Base-by-base conservation (phyloP, 768 basidiomycete genomes). In the Serendipita indica region DNA sequence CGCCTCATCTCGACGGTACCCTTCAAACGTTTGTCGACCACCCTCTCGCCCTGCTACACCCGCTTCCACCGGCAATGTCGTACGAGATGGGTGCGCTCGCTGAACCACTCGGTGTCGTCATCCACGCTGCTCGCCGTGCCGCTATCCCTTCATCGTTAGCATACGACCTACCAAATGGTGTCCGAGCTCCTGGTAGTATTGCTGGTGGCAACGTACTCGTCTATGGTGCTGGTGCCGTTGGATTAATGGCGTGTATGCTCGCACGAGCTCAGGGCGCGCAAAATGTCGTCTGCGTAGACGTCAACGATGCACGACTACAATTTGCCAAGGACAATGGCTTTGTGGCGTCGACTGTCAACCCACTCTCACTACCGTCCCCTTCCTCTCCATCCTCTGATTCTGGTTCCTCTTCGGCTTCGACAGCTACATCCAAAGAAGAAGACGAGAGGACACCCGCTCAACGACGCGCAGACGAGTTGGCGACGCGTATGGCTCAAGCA, bases 161-260 rank as follows among this genome's bases (percentile, higher is more conserved):
- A n/a, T n/a, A 62, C 63, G 7, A 67, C 69, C 18, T 58, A 35
- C 39, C 58, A 39, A 5, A 61, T 58, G 33, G 57, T 41, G 33
- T 28, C 28, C 12, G 16, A 20, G 22, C 58, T 56, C 22, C 56
- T 16, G 68, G 62, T 43, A 69, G 74, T 60, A 59, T 63, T 33
- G 65, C 75, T 5, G 82, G 83, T 32, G 81, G 88, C 60, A 75
- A 80, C 56, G 81, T 94, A 45, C 83, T 96, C 62, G 85, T 97
- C 57, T 85, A 91, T 63, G 94, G 94, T 58, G 88, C 86, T 18
- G 94, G 94, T 54, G 81, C 94, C 6, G 94, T 98, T 68, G 94
- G 94, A 57, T 79, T 96, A 35, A 82, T 97, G 39, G 88, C 88
- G 0, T 88, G 86, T 67, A 79, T 87, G 2, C 78, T 94, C 60